These are phyloP conservation scores for Kalmusia sp. DNA, from an alignment of 2,329 filamentous ascomycete species.

Conservation along the genomic window DNA sequence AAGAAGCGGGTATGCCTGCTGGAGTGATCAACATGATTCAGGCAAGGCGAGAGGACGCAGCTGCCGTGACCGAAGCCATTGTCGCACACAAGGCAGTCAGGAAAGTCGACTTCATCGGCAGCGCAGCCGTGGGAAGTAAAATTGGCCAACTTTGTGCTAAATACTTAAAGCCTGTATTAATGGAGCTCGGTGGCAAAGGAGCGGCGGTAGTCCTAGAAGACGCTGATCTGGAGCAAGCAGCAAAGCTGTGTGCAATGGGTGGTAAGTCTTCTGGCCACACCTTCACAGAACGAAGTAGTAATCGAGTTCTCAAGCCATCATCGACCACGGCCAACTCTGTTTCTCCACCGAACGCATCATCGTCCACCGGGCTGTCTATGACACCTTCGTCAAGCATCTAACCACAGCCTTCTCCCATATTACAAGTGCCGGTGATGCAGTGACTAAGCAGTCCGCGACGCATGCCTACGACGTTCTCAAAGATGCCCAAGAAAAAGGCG, in stretches of 20 bases:
- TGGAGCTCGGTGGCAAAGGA: constrained; percentile 84
- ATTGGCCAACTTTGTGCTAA: constrained; percentile 73
- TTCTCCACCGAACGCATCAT: constrained; percentile 82
- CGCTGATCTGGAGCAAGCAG: constrained; percentile 60
- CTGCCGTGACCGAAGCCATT: constrained; percentile 70
- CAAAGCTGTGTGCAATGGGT: constrained; percentile 27
- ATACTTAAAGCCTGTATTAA: constrained; percentile 76
- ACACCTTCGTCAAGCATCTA: constrained; percentile 57
- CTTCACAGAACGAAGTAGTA: neutral
- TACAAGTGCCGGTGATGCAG: constrained; percentile 48
- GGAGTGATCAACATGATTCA: constrained; percentile 77
- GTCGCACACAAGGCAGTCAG: constrained; percentile 68
- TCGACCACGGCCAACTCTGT: constrained; percentile 73
- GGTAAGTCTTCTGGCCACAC: constrained; percentile 11
- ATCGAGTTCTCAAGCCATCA: constrained; percentile 12
- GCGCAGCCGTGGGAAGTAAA: constrained; percentile 71
- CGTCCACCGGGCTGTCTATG: constrained; percentile 61
- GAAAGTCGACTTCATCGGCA: constrained; percentile 82
- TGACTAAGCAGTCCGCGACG: constrained; percentile 34
- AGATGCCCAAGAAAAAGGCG: constrained; percentile 63
- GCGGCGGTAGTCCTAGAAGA: constrained; percentile 79
- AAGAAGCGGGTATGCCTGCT: constrained; percentile 72
- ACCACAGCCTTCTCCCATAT: constrained; percentile 52
- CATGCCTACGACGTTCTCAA: constrained; percentile 53
- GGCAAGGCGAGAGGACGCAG: constrained; percentile 64